A percentile compares a stretch with the other conserved stretches of the same genome.
Conservation (phyloP, 495 filamentous ascomycete genomes). For the Trichoderma asperelloides region DNA sequence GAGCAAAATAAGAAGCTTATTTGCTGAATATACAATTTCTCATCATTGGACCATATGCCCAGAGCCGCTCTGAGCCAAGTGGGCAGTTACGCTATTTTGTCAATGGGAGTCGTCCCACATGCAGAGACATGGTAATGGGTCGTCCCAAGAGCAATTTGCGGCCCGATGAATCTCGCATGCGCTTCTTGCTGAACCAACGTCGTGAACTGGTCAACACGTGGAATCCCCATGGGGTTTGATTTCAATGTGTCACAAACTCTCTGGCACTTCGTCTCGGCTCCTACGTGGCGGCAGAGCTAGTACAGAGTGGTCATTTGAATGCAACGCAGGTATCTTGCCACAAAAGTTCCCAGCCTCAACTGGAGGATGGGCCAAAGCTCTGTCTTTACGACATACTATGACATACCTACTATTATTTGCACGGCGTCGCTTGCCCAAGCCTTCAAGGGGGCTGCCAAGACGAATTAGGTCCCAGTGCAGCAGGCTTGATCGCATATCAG, state of each 20-base stretch:
- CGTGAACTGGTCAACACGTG: constrained; percentile 5
- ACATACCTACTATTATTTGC: not conserved
- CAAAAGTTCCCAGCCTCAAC: constrained; percentile 6
- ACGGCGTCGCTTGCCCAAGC: not conserved
- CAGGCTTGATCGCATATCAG: not conserved
- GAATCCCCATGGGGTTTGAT: not conserved
- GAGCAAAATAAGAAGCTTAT: constrained; percentile 2
- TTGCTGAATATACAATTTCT: not conserved
- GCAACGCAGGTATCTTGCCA: not conserved
- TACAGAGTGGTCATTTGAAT: not conserved
- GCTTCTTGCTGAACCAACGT: constrained; percentile 1
- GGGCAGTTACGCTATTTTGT: not conserved
- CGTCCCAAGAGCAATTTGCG: not conserved
- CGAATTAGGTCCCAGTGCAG: not conserved
- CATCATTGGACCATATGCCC: not conserved
- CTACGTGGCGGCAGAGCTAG: not conserved
- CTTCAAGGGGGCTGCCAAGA: not conserved
- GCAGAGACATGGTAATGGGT: not conserved
- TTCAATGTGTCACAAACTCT: not conserved
- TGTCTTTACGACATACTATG: not conserved
- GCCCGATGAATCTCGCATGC: not conserved
- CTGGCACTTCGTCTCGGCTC: not conserved
- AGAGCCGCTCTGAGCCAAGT: not conserved
- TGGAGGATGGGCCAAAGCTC: not conserved
- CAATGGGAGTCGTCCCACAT: not conserved